Base-by-base conservation (phyloP, 495 filamentous ascomycete species). In the Neurospora terricola region DNA sequence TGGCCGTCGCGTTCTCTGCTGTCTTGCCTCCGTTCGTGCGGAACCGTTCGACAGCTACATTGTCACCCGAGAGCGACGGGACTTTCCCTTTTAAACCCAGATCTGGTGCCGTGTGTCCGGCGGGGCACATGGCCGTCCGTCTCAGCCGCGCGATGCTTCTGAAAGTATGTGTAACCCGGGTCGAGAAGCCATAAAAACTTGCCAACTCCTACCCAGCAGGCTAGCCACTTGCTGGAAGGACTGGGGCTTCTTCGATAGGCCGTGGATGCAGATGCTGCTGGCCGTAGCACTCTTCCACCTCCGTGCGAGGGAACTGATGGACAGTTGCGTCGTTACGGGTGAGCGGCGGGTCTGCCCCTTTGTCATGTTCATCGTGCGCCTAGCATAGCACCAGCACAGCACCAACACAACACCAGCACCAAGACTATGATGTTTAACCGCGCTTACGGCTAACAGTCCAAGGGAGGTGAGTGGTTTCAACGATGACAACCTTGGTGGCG, bases 171-270 rank as follows among this genome's bases (percentile, higher is more conserved):
- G 34, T 10, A 39, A 30, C 38, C 27, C 66, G 30, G 48, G 38
- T 73, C 72, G 72, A 73, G 72, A 70, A 69, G 54, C 72, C 72
- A 48, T 73, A 73, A 73, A 73, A 73, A 69, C 8, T 40, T 70
- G 62, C 72, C 72, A 73, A 73, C 38, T 70, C 72, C 62, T 70
- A 73, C 62, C 48, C 72, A 42, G 21, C 16, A 11, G 18, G 72
- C 38, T 69, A 36, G 23, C 11, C 62, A 40, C 72, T 68, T 69
- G 72, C 23, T 69, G 62, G 38, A 72, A 70, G 72, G 72, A 73
- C 62, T 73, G 66, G 72, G 72, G 72, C 54, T 62, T 69, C 38
- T 69, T 70, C 62, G 72, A 73, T 62, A 4, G 54, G 54, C 54
- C 54, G 54, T 62, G 54, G 54, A 62, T 62, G 54, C 12, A 62